Base-by-base conservation (phyloP, 768 basidiomycete genomes). In the Gymnopilus dilepis region DNA sequence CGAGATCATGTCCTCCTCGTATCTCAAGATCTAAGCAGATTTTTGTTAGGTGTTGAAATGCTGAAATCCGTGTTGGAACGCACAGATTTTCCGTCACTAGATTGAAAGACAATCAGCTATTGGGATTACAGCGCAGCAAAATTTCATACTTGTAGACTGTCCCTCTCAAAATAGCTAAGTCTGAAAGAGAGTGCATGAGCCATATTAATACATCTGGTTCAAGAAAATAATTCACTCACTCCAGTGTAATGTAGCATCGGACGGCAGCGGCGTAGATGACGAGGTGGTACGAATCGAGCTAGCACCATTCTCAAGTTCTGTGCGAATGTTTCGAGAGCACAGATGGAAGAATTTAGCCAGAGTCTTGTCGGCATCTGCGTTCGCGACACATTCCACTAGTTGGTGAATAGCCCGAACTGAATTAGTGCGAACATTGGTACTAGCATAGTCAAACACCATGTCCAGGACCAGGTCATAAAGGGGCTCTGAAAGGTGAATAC, bases 181-280 rank as follows among this genome's bases (percentile, higher is more conserved):
- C 90, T 90, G 63, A 42, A 59, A 48, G 6, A 58, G 51, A 13
- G 13, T 62, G 13, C 6, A 15, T 61, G 30, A 60, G 26, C 30
- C 40, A 56, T 11, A 12, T 19, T 42, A 42, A 9, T 4, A 13
- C 22, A 38, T 37, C 28, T n/a, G n/a, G 17, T 28, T 42, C 26
- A 72, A 53, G 47, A 6, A 22, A 59, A 38, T 58, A 15, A 22
- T 56, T 19, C 73, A 17, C 87, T 58, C 74, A 91, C 90, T 92
- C 90, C 92, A 94, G 68, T 95, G 93, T 52, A 97, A 78, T 17
- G 92, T 93, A 3, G 91, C 91, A 72, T 95, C 93, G 1, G 91
- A 89, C 2, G 91, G 87, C 40, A 91, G 75, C 1, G 89, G 86
- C 1, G 81, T 80, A 3, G 89, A 86, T 31, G 83, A 78, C 2